Evolutionary conservation across 2,329 filamentous ascomycete genomes (phyloP), one percentile per base, ranked within the genome.

Genomic region (Sporothrix curviconia): DNA sequence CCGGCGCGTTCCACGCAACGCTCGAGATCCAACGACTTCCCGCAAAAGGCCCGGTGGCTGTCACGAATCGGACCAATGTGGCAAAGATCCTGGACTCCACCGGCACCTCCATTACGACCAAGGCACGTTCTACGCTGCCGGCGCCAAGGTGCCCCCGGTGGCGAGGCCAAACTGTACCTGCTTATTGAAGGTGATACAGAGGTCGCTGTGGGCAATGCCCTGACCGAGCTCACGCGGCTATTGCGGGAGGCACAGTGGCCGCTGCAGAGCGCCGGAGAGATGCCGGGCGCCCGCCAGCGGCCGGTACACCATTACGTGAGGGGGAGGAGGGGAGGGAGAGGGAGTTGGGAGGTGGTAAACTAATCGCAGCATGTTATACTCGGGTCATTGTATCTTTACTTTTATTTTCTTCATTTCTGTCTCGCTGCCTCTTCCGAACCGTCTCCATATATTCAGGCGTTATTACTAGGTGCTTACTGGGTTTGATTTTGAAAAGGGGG

Each of bases 21-120:
- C 79, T 99, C 61, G 94, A 97, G 72, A 99, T 99, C n/a, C 82
- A 99, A 99, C 72, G 94, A 99, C 73, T 97, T 97, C 73, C 94
- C 94, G 34, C 94, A 99, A 71, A 97, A 96, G 78, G 94, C 94
- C 62, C 84, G 94, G 65, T 99, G 94, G 92, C 91, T 11, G 94
- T 99, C 74, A 99, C 94, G 39, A 99, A 99, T 71, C 85, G 94
- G 63, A 97, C 94, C 36, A 99, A 99, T 67, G 94, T 99, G 58
- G 92, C 92, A 65, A 99, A 97, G 78, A 96, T 99, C 65, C 80
- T 99, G 63, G 94, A 99, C 68, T 83, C 89, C 9, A 96, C 92
- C 0, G 92, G 91, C 40, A 95, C 92, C 1, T 96, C 90, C 7
- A 99, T 99, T 70, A 99, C 94, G 0, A 96, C 91, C 44, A 99